phyloP scores from a whole-genome alignment of 805 yeast species.

The Novakomyces olei region DNA sequence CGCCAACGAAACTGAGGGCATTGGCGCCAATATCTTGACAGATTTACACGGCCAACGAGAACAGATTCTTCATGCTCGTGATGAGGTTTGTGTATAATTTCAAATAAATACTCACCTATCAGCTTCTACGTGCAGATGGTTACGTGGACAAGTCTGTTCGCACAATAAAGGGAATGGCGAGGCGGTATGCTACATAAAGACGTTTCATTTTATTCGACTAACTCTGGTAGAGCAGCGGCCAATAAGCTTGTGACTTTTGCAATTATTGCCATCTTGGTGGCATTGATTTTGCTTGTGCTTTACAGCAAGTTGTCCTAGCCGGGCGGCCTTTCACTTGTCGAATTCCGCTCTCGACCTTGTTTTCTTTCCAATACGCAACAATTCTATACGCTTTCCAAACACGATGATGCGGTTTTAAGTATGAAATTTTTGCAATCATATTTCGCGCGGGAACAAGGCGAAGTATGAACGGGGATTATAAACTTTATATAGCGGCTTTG shows the following conservation, averaged over 20 bases:
- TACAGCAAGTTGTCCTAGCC: constrained; percentile 41
- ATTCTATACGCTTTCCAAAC: too few relatives aligned
- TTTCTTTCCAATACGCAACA: too few relatives aligned
- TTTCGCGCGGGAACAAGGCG: too few relatives aligned
- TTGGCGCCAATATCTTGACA: constrained; percentile 75
- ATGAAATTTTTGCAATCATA: too few relatives aligned
- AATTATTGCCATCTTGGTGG: constrained; percentile 65
- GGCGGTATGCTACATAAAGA: constrained; percentile 20
- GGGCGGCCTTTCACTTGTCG: too few relatives aligned
- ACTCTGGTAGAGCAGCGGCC: constrained; percentile 43
- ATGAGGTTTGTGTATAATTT: constrained; percentile 13
- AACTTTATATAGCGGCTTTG: too few relatives aligned
- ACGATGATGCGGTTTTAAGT: too few relatives aligned
- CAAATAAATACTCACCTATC: constrained; percentile 12
- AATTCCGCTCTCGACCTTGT: too few relatives aligned
- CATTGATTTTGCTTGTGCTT: constrained; percentile 61
- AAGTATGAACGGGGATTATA: too few relatives aligned
- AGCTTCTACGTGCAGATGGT: constrained; percentile 71
- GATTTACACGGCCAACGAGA: constrained; percentile 86
- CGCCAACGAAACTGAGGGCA: constrained; percentile 76
- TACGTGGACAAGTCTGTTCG: constrained; percentile 77
- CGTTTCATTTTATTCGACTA: not conserved
- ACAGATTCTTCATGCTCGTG: constrained; percentile 67
- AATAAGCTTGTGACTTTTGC: constrained; percentile 78
- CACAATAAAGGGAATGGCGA: constrained; percentile 74